Conservation (phyloP, 768 basidiomycete species). For the Leucocoprinus leucothites region DNA sequence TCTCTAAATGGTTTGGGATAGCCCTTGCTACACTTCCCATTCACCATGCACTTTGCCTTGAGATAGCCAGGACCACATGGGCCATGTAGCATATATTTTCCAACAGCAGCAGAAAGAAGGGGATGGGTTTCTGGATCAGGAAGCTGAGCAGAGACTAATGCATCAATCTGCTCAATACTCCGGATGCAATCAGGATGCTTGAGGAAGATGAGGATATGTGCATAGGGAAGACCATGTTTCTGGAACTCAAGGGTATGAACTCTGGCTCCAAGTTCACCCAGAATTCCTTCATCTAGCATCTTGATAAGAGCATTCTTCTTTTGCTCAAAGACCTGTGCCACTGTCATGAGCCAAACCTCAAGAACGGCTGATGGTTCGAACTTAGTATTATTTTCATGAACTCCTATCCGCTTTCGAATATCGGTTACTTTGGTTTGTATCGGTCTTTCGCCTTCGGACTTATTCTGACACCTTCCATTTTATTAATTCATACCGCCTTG, state of each 20-base stretch:
- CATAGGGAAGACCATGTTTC: constrained; percentile 51
- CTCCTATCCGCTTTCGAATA: too few relatives aligned
- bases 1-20: constrained; percentile 22
- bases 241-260: constrained; percentile 54
- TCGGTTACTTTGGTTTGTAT: too few relatives aligned
- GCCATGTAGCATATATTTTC: constrained; percentile 32
- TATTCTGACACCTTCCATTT: too few relatives aligned
- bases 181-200: neutral
- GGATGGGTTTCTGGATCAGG: constrained; percentile 23
- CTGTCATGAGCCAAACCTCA: too few relatives aligned
- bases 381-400: too few relatives aligned
- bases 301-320: constrained; percentile 38
- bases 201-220: constrained; percentile 12
- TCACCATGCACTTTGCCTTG: constrained; percentile 35
- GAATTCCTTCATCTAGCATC: constrained; percentile 33
- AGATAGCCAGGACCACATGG: constrained; percentile 33
- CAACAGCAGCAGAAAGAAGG: constrained; percentile 38
- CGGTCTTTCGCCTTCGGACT: too few relatives aligned
- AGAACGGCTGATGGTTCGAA: too few relatives aligned
- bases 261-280: constrained; percentile 37
- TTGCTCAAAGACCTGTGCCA: constrained; percentile 41
- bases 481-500: too few relatives aligned
- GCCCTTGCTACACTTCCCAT: constrained; percentile 27
- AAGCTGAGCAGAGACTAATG: neutral
- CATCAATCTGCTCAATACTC: neutral